phyloP scores from a whole-genome alignment of 345 rosid species.

The Corchorus olitorius region DNA sequence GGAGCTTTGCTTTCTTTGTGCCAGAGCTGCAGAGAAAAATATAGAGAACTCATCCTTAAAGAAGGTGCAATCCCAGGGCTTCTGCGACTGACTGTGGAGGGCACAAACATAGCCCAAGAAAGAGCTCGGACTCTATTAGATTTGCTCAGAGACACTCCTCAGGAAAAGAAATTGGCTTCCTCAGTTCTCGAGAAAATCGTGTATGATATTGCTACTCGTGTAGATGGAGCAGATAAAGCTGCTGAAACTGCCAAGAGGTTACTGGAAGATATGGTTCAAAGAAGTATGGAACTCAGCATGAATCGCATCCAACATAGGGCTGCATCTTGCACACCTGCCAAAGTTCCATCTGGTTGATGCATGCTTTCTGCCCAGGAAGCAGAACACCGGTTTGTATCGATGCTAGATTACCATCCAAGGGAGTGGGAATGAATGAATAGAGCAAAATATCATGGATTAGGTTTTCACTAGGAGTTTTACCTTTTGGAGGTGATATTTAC shows the following conservation, averaged over 20 bases:
- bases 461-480: slow-evolving; percentile 26
- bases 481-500: slow-evolving; percentile 29
- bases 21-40: slow-evolving; percentile 56
- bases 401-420: slow-evolving; percentile 25
- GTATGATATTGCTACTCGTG: slow-evolving; percentile 59
- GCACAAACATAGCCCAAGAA: slow-evolving; percentile 62
- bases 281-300: slow-evolving; percentile 69
- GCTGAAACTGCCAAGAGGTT: slow-evolving; percentile 72
- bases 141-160: slow-evolving; percentile 65
- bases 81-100: slow-evolving; percentile 65
- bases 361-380: background rate
- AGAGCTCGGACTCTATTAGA: slow-evolving; percentile 66
- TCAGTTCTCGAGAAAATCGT: slow-evolving; percentile 59
- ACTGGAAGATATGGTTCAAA: slow-evolving; percentile 70
- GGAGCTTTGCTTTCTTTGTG: slow-evolving; percentile 65
- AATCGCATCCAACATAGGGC: slow-evolving; percentile 44
- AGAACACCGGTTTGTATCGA: slow-evolving; percentile 22
- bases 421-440: slow-evolving; percentile 17
- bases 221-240: slow-evolving; percentile 65
- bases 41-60: slow-evolving; percentile 61
- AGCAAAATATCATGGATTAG: slow-evolving; percentile 20
- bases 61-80: slow-evolving; percentile 88
- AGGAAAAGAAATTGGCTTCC: slow-evolving; percentile 57
- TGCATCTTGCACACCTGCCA: slow-evolving; percentile 40
- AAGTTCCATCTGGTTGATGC: slow-evolving; percentile 32